A percentile compares a stretch with the other conserved stretches of the same genome.
Evolutionary conservation across 2,329 filamentous ascomycete genomes (phyloP).

Genomic region (Paecilomyces fulvus): DNA sequence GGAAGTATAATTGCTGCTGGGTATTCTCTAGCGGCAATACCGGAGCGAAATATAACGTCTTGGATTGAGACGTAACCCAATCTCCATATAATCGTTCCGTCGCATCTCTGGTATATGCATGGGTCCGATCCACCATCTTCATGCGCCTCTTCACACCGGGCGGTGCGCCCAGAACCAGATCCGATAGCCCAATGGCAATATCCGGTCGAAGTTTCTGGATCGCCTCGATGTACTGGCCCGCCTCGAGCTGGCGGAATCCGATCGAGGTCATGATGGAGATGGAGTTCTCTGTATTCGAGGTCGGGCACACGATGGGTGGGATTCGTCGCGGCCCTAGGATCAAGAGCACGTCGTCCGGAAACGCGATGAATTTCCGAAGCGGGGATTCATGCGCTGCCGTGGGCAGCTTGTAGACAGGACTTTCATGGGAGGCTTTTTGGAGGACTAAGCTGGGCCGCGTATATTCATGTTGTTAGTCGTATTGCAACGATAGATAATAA

Average conservation of each 20-base stretch:
- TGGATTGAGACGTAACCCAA: conserved; percentile 18
- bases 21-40: conserved; percentile 67
- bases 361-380: conserved; percentile 68
- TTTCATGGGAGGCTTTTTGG: conserved; percentile 46
- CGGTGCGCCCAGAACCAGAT: conserved; percentile 54
- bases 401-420: conserved; percentile 45
- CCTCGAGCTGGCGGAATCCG: conserved; percentile 66
- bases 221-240: conserved; percentile 59
- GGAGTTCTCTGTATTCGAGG: conserved; percentile 59
- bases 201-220: conserved; percentile 64
- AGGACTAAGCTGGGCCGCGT: conserved; percentile 47
- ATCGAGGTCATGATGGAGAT: conserved; percentile 78
- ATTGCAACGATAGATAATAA: conserved; percentile 8
- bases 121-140: conserved; percentile 80
- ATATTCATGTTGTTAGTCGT: conserved; percentile 22
- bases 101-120: conserved; percentile 68
- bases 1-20: conserved; percentile 72
- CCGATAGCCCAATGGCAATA: conserved; percentile 68
- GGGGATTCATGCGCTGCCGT: conserved; percentile 42
- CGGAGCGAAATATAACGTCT: conserved; percentile 52
- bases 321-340: conserved; percentile 70
- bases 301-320: conserved; percentile 63
- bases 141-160: conserved; percentile 64
- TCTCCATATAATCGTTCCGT: conserved; percentile 39
- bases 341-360: conserved; percentile 57